Percentiles rank a stretch among this genome's conserved stretches.
Conservation (phyloP, 1,284 basidiomycete genomes). For the Malassezia japonica region DNA sequence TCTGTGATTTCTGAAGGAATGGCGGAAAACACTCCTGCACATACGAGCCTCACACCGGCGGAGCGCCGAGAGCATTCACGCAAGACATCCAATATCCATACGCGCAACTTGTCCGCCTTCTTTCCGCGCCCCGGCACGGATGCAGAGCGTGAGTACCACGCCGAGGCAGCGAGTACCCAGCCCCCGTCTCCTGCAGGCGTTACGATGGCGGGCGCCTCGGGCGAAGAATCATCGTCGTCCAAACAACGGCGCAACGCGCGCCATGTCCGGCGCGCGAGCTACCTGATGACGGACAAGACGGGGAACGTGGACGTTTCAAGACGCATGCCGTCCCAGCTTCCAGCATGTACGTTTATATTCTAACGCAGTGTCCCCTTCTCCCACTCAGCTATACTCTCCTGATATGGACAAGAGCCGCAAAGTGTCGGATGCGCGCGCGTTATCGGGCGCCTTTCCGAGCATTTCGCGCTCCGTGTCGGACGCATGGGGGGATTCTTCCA, state of each 20-base stretch:
- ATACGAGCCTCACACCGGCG: too few species aligned
- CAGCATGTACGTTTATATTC: not conserved
- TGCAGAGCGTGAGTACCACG: conserved; percentile 32
- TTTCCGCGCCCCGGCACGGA: conserved; percentile 43
- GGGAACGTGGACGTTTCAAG: not conserved
- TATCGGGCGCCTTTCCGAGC: conserved; percentile 2
- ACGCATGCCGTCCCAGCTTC: not conserved
- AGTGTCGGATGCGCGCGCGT: not conserved
- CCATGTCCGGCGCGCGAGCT: conserved; percentile 10
- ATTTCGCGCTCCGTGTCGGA: conserved; percentile 1
- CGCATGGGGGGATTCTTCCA: not conserved
- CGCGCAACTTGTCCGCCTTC: conserved; percentile 42
- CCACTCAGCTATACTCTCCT: conserved; percentile 5
- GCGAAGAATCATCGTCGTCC: not conserved
- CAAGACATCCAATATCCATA: conserved; percentile 32
- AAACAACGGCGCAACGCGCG: conserved; percentile 4
- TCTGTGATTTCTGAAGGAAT: too few species aligned
- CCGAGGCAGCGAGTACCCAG: not conserved
- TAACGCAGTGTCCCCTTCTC: not conserved
- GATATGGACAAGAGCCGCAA: not conserved
- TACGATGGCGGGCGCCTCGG: not conserved
- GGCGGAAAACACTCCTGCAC: too few species aligned
- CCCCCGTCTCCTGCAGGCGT: not conserved
- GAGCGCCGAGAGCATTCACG: conserved; percentile 43
- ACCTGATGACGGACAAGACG: conserved; percentile 4